These are phyloP conservation scores for Trypanosoma platydactyli DNA, from an alignment of 208 protist genomes.

Conservation along the genomic window DNA sequence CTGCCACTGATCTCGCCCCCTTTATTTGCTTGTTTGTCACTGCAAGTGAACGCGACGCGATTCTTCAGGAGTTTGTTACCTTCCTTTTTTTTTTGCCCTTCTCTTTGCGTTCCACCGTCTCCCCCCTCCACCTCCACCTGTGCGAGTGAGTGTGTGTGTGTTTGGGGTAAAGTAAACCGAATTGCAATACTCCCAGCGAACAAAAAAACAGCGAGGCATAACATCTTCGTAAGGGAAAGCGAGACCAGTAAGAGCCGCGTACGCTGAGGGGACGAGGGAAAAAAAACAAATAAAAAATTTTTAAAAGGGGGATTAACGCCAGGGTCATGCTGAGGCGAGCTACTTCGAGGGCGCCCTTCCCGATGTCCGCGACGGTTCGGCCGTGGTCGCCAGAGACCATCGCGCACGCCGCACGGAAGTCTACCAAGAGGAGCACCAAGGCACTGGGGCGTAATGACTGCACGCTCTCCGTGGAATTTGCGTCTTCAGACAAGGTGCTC, in stretches of 20 bases:
- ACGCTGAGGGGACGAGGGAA: background rate
- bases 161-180: too few relatives aligned
- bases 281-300: background rate
- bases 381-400: slow-evolving; percentile 4
- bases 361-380: slow-evolving; percentile 38
- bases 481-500: background rate
- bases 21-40: slow-evolving; percentile 1
- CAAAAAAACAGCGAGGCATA: slow-evolving; percentile 5
- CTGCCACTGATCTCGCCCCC: too few relatives aligned
- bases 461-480: slow-evolving; percentile 29
- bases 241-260: background rate
- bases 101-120: background rate
- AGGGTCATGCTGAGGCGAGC: slow-evolving; percentile 57
- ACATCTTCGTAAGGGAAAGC: slow-evolving; percentile 18
- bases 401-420: slow-evolving; percentile 11
- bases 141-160: too few relatives aligned
- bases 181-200: background rate
- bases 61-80: too few relatives aligned
- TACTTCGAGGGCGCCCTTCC: slow-evolving; percentile 52
- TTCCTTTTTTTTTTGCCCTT: slow-evolving; percentile 5
- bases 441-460: background rate
- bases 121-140: too few relatives aligned
- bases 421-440: slow-evolving; percentile 10
- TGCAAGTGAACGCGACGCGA: too few relatives aligned
- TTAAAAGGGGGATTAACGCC: background rate